Evolutionary conservation across 106 monocot genomes (phyloP).

Genomic region (Alisma plantagoaquatica): DNA sequence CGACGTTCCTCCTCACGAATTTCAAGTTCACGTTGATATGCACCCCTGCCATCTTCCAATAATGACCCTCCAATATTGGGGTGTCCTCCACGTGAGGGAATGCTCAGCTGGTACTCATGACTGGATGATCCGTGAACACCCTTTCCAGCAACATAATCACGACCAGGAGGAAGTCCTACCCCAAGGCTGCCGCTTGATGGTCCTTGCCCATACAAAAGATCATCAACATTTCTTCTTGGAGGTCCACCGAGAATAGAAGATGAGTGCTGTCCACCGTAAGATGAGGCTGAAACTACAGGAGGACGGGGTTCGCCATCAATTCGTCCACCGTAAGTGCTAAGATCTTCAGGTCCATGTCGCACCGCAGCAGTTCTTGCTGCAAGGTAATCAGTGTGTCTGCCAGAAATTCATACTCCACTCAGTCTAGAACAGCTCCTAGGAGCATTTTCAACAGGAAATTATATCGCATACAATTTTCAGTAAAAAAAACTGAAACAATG

Average conservation of each 20-base stretch:
- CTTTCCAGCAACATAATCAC: constrained; percentile 77
- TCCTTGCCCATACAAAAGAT: constrained; percentile 53
- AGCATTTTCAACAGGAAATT: constrained; percentile 5
- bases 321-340: constrained; percentile 56
- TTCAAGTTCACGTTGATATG: constrained; percentile 55
- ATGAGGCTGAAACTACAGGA: constrained; percentile 43
- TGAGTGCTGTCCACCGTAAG: constrained; percentile 53
- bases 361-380: constrained; percentile 58
- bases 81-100: constrained; percentile 41
- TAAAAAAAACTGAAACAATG: constrained; percentile 4
- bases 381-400: constrained; percentile 95
- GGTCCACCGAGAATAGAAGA: constrained; percentile 66
- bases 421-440: constrained; percentile 24
- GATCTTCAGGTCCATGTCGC: constrained; percentile 51
- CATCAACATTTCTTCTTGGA: constrained; percentile 60
- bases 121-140: constrained; percentile 36
- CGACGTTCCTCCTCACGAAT: constrained; percentile 71
- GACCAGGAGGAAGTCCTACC: constrained; percentile 70
- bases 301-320: constrained; percentile 61
- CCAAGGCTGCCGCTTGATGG: constrained; percentile 49
- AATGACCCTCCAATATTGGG: constrained; percentile 40
- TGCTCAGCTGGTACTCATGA: constrained; percentile 42
- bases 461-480: neutral
- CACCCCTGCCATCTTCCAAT: constrained; percentile 47
- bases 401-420: constrained; percentile 88